Percentiles rank a stretch among this genome's conserved stretches.
Evolutionary conservation across 805 yeast species (phyloP).

Genomic region (Candida boidinii): DNA sequence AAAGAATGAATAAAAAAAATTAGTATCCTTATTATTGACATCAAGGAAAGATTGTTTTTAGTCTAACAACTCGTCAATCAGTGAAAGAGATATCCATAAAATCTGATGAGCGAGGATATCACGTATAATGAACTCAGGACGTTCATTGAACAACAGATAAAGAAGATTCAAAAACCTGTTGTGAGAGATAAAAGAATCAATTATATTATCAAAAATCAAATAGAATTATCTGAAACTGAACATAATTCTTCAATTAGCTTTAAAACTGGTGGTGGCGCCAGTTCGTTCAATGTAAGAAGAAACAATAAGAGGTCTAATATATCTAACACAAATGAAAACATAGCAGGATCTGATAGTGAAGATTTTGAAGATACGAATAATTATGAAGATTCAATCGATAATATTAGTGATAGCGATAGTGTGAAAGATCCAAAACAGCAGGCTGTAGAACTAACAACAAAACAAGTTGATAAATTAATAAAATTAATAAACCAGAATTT

Average conservation of each 20-base stretch:
- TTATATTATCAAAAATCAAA: neutral
- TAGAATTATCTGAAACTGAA: neutral
- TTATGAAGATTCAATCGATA: neutral
- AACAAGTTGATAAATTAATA: neutral
- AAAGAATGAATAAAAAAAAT: too few relatives aligned
- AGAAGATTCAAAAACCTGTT: neutral
- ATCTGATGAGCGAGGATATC: too few relatives aligned
- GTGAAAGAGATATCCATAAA: too few relatives aligned
- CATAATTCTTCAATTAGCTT: too few relatives aligned
- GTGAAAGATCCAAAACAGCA: neutral
- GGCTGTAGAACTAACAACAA: neutral
- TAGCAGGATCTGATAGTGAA: slow-evolving; percentile 1
- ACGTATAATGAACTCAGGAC: neutral
- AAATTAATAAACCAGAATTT: slow-evolving; percentile 6
- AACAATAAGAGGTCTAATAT: too few relatives aligned
- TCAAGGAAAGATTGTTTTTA: too few relatives aligned
- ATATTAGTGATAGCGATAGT: too few relatives aligned
- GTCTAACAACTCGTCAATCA: too few relatives aligned
- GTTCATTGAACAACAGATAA: neutral
- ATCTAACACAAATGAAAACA: slow-evolving; percentile 5
- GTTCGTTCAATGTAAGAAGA: too few relatives aligned
- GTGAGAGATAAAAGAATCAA: neutral
- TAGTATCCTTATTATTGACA: too few relatives aligned
- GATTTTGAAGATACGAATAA: neutral
- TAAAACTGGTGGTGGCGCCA: too few relatives aligned